phyloP scores from a whole-genome alignment of 306 rosid genomes.

The Rubus idaeus region DNA sequence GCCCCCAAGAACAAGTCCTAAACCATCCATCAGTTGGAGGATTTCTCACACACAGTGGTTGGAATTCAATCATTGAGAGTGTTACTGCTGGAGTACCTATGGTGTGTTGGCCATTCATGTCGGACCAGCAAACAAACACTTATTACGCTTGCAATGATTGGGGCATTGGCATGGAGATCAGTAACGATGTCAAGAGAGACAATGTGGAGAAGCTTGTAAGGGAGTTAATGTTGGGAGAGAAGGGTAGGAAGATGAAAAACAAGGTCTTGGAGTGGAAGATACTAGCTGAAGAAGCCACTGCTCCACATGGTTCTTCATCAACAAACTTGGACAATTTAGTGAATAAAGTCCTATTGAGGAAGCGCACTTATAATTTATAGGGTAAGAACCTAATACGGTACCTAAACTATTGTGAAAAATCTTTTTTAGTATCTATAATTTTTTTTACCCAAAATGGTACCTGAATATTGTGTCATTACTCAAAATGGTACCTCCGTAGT shows the following conservation, averaged over 20 bases:
- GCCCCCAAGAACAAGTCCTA: background rate
- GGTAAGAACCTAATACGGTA: too few species aligned
- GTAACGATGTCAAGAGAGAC: background rate
- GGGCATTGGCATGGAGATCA: background rate
- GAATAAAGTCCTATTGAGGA: background rate
- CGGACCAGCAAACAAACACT: conserved; percentile 2
- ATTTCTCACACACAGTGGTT: background rate
- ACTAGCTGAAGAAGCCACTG: background rate
- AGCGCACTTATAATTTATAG: background rate
- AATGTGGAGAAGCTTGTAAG: background rate
- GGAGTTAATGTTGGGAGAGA: background rate
- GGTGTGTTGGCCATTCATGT: background rate
- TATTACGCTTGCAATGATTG: background rate
- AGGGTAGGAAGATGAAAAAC: background rate
- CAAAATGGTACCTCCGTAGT: too few species aligned
- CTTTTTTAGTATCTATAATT: too few species aligned
- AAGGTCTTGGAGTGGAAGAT: background rate
- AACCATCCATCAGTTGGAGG: background rate
- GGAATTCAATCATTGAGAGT: background rate
- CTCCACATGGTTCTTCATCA: background rate
- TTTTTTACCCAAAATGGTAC: too few species aligned
- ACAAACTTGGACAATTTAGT: background rate
- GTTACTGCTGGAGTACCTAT: background rate
- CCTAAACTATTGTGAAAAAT: too few species aligned
- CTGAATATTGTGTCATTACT: too few species aligned